Percentiles rank a stretch among this genome's conserved stretches.
Conservation (phyloP, 2,329 filamentous ascomycete genomes). For the Calonectria crousiana region DNA sequence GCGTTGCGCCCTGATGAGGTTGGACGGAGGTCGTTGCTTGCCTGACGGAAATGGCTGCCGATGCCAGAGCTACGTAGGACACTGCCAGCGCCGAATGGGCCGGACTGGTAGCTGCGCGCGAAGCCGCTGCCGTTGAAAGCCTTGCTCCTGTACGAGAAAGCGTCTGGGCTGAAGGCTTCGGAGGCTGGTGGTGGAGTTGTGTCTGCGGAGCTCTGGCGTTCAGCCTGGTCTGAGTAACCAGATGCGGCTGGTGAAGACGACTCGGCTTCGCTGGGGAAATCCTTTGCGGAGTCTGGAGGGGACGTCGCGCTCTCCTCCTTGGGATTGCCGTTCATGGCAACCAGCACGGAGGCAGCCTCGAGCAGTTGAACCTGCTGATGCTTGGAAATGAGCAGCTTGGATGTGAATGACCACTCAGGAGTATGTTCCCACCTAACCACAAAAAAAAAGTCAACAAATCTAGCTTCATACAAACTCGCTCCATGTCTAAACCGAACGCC, state of each 20-base stretch:
- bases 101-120: conserved; percentile 86
- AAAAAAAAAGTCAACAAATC: conserved; percentile 42
- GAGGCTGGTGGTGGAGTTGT: conserved; percentile 89
- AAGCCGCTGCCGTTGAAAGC: conserved; percentile 70
- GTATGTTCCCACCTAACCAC: conserved; percentile 94
- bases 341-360: conserved; percentile 95
- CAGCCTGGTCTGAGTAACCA: conserved; percentile 81
- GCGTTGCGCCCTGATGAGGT: conserved; percentile 82
- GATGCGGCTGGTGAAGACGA: conserved; percentile 86
- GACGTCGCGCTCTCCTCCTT: conserved; percentile 66
- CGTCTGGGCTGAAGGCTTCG: conserved; percentile 71
- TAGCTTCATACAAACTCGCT: conserved; percentile 32
- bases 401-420: conserved; percentile 96
- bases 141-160: conserved; percentile 66
- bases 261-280: conserved; percentile 82
- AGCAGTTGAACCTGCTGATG: conserved; percentile 98
- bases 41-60: conserved; percentile 74
- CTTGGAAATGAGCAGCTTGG: conserved; percentile 98
- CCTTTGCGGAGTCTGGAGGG: conserved; percentile 74
- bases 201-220: conserved; percentile 86
- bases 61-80: conserved; percentile 60
- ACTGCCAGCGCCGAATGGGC: conserved; percentile 64
- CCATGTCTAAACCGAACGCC: conserved; percentile 27
- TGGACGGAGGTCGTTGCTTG: conserved; percentile 81
- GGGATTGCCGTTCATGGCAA: conserved; percentile 80